Conservation (phyloP, 495 filamentous ascomycete species). For the Tuber magnatum region DNA sequence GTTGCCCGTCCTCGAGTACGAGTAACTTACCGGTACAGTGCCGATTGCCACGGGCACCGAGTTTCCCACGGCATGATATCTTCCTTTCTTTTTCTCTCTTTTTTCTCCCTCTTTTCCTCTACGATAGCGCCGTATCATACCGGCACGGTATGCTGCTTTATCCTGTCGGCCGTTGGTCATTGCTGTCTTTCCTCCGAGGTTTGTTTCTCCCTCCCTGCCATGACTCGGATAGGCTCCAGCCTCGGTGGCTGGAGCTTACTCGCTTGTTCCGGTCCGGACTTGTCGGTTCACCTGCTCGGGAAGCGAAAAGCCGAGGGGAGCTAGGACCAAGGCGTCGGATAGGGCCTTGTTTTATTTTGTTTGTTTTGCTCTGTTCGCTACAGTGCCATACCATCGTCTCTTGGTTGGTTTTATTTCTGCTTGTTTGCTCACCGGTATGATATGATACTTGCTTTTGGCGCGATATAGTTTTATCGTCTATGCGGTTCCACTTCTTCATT, state of each 20-base stretch:
- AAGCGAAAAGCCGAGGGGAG: not conserved
- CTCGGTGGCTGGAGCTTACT: not conserved
- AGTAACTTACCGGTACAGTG: not conserved
- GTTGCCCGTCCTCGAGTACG: not conserved
- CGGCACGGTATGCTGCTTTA: not conserved
- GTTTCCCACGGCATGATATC: not conserved
- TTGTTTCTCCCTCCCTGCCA: not conserved
- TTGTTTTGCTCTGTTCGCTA: not conserved
- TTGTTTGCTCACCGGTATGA: too few relatives aligned
- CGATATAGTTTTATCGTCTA: conserved; percentile 4
- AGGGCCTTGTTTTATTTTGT: not conserved
- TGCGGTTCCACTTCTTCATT: not conserved
- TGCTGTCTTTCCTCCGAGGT: not conserved
- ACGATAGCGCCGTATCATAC: not conserved
- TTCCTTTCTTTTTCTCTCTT: not conserved
- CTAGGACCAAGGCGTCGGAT: not conserved
- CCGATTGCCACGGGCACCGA: not conserved
- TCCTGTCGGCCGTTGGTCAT: not conserved
- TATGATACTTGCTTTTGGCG: not conserved
- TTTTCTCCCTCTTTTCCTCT: not conserved
- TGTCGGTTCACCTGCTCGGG: not conserved
- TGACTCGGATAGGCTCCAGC: not conserved
- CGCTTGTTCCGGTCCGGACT: not conserved
- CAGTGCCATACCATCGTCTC: not conserved
- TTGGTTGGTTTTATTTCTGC: not conserved